Evolutionary conservation across 257 asterid genomes (phyloP).

Genomic region (Cynanchum wilfordii): DNA sequence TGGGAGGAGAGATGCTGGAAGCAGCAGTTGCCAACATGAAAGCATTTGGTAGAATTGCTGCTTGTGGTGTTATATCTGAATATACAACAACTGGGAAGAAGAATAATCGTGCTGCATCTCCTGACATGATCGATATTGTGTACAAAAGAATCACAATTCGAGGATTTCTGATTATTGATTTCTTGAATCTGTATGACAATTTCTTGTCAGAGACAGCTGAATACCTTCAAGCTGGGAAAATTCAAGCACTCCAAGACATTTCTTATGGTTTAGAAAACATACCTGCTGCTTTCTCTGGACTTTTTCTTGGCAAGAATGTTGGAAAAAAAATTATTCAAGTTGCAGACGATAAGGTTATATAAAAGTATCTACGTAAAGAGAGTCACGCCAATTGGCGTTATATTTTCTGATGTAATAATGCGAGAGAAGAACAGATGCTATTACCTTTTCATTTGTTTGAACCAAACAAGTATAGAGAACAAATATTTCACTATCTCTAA

Average conservation of each 20-base stretch:
- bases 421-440: neutral
- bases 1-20: slow-evolving; percentile 67
- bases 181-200: slow-evolving; percentile 28
- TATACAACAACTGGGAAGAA: slow-evolving; percentile 33
- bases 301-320: slow-evolving; percentile 46
- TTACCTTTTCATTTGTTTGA: neutral
- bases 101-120: slow-evolving; percentile 27
- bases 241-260: slow-evolving; percentile 46
- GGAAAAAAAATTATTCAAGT: slow-evolving; percentile 55
- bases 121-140: slow-evolving; percentile 47
- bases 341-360: slow-evolving; percentile 8
- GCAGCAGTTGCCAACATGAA: slow-evolving; percentile 66
- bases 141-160: slow-evolving; percentile 55
- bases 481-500: slow-evolving; percentile 4
- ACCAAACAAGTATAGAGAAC: neutral
- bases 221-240: slow-evolving; percentile 34
- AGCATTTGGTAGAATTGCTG: slow-evolving; percentile 53
- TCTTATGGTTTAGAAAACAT: slow-evolving; percentile 51
- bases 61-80: slow-evolving; percentile 68
- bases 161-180: slow-evolving; percentile 56
- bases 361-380: too few species aligned
- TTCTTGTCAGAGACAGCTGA: slow-evolving; percentile 41
- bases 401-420: neutral
- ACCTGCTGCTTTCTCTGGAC: slow-evolving; percentile 47
- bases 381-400: too few species aligned